Conservation (phyloP, 2,329 filamentous ascomycete genomes). For the Penicillium capsulatum region DNA sequence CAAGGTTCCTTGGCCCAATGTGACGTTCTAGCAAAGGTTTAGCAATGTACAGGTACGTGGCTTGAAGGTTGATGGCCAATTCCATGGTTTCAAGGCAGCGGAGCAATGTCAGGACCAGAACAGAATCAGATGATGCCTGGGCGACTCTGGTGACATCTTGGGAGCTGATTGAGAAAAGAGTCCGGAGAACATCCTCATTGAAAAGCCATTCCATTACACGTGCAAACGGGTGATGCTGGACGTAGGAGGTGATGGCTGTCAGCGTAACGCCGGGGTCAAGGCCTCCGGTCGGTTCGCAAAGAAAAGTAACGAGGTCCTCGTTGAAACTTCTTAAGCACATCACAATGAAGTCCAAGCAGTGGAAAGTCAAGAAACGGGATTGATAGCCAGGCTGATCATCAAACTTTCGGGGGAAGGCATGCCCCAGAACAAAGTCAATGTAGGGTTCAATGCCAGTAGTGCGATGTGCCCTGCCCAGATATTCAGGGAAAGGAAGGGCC, state of each 20-base stretch:
- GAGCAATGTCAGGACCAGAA: constrained; percentile 72
- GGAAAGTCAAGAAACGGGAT: constrained; percentile 67
- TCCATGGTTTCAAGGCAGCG: constrained; percentile 80
- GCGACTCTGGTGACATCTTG: constrained; percentile 70
- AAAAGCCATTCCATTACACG: constrained; percentile 98
- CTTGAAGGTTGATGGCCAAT: constrained; percentile 77
- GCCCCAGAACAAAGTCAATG: constrained; percentile 81
- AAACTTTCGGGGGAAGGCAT: constrained; percentile 66
- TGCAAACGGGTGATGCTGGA: constrained; percentile 84
- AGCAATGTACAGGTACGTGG: constrained; percentile 87
- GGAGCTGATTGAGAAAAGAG: constrained; percentile 73
- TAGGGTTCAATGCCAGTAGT: constrained; percentile 87
- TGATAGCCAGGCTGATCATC: constrained; percentile 66
- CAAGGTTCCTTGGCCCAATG: constrained; percentile 54
- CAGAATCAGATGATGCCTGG: constrained; percentile 69
- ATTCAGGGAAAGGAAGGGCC: constrained; percentile 79
- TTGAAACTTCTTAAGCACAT: constrained; percentile 84
- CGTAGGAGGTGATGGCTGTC: constrained; percentile 72
- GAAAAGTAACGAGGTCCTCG: constrained; percentile 82
- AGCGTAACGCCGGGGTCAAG: constrained; percentile 72
- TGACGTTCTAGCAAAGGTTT: constrained; percentile 70
- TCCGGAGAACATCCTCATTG: constrained; percentile 79
- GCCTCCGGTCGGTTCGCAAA: constrained; percentile 69
- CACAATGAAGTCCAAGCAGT: constrained; percentile 78
- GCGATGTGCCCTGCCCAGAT: constrained; percentile 70